Percentiles rank a stretch among this genome's conserved stretches.
phyloP scores from a whole-genome alignment of 108 stramenopile genomes.

The Nannochloropsis gaditana region DNA sequence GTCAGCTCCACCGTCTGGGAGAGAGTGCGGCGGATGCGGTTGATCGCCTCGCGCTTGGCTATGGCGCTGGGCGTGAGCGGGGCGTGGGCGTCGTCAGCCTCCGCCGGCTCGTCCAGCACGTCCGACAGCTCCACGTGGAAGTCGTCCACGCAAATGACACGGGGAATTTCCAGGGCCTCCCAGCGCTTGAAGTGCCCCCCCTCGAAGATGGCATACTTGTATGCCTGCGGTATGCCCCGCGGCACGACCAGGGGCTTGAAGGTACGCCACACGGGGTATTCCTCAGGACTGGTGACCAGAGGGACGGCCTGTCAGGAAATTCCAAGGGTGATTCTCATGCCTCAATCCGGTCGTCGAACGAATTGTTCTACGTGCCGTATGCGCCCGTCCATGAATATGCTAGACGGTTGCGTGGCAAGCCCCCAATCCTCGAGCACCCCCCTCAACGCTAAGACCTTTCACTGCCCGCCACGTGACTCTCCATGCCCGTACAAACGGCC shows the following conservation, averaged over 20 bases:
- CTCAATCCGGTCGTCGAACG: too few species aligned
- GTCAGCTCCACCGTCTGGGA: conserved; percentile 30
- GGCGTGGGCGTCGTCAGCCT: background rate
- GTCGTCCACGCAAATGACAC: conserved; percentile 22
- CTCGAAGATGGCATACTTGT: conserved; percentile 56
- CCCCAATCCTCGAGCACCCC: too few species aligned
- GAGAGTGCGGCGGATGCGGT: background rate
- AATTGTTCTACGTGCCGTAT: too few species aligned
- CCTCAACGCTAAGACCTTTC: too few species aligned
- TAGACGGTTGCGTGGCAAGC: too few species aligned
- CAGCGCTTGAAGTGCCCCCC: conserved; percentile 58
- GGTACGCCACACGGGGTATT: conserved; percentile 58
- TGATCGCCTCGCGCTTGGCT: background rate
- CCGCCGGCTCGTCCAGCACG: conserved; percentile 20
- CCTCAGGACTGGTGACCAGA: conserved; percentile 57
- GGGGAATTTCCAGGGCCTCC: conserved; percentile 43
- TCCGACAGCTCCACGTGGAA: conserved; percentile 26
- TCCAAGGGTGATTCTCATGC: too few species aligned
- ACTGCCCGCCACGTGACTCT: too few species aligned
- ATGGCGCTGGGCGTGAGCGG: background rate
- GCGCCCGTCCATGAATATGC: too few species aligned
- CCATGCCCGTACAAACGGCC: too few species aligned
- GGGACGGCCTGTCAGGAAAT: background rate
- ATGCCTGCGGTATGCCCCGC: conserved; percentile 48
- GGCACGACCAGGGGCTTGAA: conserved; percentile 55